phyloP scores from a whole-genome alignment of 805 yeast species.

The Myxozyma geophila region DNA sequence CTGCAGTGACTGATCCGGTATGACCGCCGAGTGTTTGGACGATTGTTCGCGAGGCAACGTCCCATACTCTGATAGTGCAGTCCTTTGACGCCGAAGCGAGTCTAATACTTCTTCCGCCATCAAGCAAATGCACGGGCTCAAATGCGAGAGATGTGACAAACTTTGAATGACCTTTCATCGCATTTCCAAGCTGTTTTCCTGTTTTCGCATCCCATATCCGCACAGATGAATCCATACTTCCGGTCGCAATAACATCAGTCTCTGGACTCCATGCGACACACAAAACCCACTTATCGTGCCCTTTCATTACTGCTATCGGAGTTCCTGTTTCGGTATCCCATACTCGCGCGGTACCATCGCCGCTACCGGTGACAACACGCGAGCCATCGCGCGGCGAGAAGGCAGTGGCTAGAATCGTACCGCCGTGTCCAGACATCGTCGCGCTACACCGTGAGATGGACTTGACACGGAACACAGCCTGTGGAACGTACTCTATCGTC shows the following conservation, averaged over 20 bases:
- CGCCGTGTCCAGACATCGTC: slow-evolving; percentile 93
- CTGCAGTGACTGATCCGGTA: slow-evolving; percentile 85
- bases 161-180: slow-evolving; percentile 80
- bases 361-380: slow-evolving; percentile 87
- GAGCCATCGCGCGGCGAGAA: slow-evolving; percentile 74
- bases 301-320: slow-evolving; percentile 75
- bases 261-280: slow-evolving; percentile 92
- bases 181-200: slow-evolving; percentile 74
- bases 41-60: slow-evolving; percentile 69
- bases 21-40: slow-evolving; percentile 82
- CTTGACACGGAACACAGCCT: slow-evolving; percentile 90
- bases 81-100: slow-evolving; percentile 90
- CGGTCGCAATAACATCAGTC: slow-evolving; percentile 90
- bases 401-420: slow-evolving; percentile 87
- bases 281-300: slow-evolving; percentile 93
- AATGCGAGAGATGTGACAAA: slow-evolving; percentile 89
- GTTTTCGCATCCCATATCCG: slow-evolving; percentile 82
- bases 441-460: slow-evolving; percentile 90
- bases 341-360: slow-evolving; percentile 91
- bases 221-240: slow-evolving; percentile 90
- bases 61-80: slow-evolving; percentile 89
- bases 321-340: slow-evolving; percentile 98
- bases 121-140: slow-evolving; percentile 89
- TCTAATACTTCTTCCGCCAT: slow-evolving; percentile 61
- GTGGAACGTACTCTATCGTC: slow-evolving; percentile 89